Percentiles rank a stretch among this genome's conserved stretches.
Conservation (phyloP, 129 eudicot genomes). For the Erigeron canadensis region DNA sequence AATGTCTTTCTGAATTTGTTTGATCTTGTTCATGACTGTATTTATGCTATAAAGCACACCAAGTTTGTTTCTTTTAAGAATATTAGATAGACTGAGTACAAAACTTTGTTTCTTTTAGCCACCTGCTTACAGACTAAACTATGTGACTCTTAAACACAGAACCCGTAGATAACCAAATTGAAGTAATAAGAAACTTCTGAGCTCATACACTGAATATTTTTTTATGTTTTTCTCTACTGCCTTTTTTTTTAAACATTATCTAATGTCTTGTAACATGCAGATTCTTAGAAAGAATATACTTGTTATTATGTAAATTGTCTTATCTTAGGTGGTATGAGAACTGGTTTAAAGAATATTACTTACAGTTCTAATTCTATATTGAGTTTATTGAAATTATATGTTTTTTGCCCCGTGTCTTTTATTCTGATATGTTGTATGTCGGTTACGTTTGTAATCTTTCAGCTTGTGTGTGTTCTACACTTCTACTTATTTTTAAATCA, state of each 20-base stretch:
- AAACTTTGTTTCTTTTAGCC: background rate
- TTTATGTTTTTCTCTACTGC: too few species aligned
- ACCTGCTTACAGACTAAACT: background rate
- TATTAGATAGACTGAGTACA: background rate
- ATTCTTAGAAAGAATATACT: too few species aligned
- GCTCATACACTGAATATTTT: background rate
- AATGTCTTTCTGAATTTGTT: background rate
- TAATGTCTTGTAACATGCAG: background rate
- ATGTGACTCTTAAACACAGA: slow-evolving; percentile 10
- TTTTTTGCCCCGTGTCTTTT: background rate
- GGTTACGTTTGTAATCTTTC: background rate
- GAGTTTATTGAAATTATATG: background rate
- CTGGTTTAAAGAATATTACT: background rate
- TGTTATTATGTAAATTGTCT: background rate
- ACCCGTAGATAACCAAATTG: background rate
- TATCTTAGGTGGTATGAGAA: slow-evolving; percentile 1
- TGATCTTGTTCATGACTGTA: background rate
- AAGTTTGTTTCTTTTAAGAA: background rate
- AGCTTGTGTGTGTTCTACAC: background rate
- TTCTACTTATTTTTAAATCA: background rate
- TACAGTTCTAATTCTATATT: too few species aligned
- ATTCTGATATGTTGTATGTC: background rate
- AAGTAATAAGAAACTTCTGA: background rate
- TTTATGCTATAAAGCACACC: slow-evolving; percentile 6
- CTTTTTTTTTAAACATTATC: background rate